A percentile compares a stretch with the other conserved stretches of the same genome.
These are phyloP conservation scores for maize (Zea mays) DNA, from an alignment of 176 grass and related monocot species.

Conservation along the genomic window Zm-B73-REFERENCE-NAM-5.0 NC_050100.1:189185501-189186000, in stretches of 20 bases:
- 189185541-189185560: not conserved
- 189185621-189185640: constrained; percentile 5
- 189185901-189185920: not conserved
- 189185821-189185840: not conserved
- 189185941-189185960: not conserved
- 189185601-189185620: not conserved
- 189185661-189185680: not conserved
- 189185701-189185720: constrained; percentile 5
- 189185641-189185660: constrained; percentile 24
- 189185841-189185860: not conserved
- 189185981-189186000: not conserved
- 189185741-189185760: not conserved
- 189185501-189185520: not conserved
- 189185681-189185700: not conserved
- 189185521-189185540: constrained; percentile 27
- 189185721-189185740: no score
- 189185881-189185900: not conserved
- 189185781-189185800: constrained; percentile 48
- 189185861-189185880: not conserved
- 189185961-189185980: not conserved
- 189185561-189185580: not conserved
- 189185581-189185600: constrained; percentile 27
- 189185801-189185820: not conserved
- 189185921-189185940: not conserved
- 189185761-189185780: constrained; percentile 27